Evolutionary conservation across 169 alveolate species (phyloP), one percentile per base, ranked within the genome.

Genomic region (Prorocentrum cordatum): DNA sequence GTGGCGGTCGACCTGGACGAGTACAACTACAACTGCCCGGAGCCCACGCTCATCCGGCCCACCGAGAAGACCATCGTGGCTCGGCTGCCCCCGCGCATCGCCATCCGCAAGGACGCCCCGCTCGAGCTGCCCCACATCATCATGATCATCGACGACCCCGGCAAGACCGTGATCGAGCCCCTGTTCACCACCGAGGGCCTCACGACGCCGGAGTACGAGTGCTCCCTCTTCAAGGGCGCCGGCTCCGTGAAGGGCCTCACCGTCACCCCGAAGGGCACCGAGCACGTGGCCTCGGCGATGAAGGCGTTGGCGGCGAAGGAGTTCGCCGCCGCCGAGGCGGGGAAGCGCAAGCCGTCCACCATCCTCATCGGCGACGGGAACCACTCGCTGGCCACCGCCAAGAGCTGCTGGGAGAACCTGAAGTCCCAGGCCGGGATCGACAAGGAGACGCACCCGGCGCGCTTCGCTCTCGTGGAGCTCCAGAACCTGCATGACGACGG

Each of bases 361-460:
- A 82, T 79, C 27, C 50, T 86, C 77, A 66, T 82, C 64, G 94
- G 94, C 6, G 94, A 93, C 87, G 94, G 94, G 31, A 93, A 93
- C 72, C 94, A 93, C 92, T 91, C 93, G 32, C 58, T 93, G n/a
- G 94, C 94, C 29, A 91, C 93, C 2, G 94, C 94, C 1, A 93
- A 92, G 66, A 85, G 86, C n/a, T 84, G 91, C 62, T 93, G 94
- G 93, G 90, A 90, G 64, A 54, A 68, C 64, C 59, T 79, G 59
- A 90, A 90, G 83, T 3, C 29, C 24, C 39, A 61, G 24, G 89
- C 72, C 29, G 93, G 83, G 45, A 93, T 91, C 18, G 88, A 86
- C 61, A 75, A 88, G 47, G 92, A 72, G 70, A 32, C 68, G 3
- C 94, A 93, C 32, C 94, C 94, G 10, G 94, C 93, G 12, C 92